Conservation (phyloP, 257 asterid species). For the Solanum ossicruentum region DNA sequence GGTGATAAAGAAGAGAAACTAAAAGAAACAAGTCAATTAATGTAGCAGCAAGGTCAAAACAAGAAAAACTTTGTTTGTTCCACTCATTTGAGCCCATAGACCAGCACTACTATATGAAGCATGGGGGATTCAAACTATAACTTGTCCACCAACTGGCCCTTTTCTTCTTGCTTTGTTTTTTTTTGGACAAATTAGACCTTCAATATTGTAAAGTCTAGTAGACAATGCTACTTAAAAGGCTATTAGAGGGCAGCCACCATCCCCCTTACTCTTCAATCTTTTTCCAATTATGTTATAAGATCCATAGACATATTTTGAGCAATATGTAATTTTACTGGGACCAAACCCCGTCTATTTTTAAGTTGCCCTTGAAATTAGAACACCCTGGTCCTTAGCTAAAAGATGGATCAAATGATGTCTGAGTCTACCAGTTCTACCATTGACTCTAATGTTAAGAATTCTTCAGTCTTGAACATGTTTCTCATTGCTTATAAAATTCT, state of each 20-base stretch:
- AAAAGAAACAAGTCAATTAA: background rate
- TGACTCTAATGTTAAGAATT: background rate
- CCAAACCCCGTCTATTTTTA: background rate
- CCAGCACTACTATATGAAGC: background rate
- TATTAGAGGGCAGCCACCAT: background rate
- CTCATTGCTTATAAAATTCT: background rate
- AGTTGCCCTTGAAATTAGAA: background rate
- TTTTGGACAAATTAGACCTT: background rate
- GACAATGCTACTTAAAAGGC: background rate
- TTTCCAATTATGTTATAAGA: background rate
- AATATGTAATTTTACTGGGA: background rate
- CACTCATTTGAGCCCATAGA: background rate
- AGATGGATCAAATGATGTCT: background rate
- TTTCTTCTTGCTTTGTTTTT: background rate
- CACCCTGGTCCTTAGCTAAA: background rate
- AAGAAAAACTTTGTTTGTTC: background rate
- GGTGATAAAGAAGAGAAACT: background rate
- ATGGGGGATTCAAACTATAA: background rate
- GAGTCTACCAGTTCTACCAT: background rate
- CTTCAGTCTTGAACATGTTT: background rate
- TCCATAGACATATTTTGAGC: background rate
- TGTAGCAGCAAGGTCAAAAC: background rate
- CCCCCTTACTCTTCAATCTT: background rate
- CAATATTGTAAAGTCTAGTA: background rate
- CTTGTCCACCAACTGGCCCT: background rate